Percentiles rank a stretch among this genome's conserved stretches.
Conservation (phyloP, 306 rosid species). For the Sphenostylis stenocarpa region DNA sequence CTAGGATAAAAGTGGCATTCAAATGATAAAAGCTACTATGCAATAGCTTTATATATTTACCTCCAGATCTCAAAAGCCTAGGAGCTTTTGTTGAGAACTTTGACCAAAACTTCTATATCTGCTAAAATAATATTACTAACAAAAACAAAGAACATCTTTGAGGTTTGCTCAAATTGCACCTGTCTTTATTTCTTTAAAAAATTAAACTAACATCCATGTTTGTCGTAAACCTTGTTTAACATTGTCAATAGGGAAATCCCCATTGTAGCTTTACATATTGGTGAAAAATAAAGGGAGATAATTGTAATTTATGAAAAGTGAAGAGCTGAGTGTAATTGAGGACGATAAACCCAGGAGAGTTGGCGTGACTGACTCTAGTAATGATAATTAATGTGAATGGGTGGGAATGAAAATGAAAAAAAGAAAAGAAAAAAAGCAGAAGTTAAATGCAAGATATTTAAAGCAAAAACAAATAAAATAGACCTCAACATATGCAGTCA, state of each 20-base stretch:
- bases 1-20: neutral
- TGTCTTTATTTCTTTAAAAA: neutral
- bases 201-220: neutral
- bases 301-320: slow-evolving; percentile 6
- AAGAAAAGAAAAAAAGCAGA: neutral
- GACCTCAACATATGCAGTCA: neutral
- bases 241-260: neutral
- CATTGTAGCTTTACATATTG: neutral
- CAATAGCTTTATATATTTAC: neutral
- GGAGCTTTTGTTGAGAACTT: neutral
- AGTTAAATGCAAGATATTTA: neutral
- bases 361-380: neutral
- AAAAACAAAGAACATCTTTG: neutral
- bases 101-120: neutral
- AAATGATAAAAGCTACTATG: neutral
- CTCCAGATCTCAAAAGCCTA: neutral
- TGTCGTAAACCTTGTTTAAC: neutral
- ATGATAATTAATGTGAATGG: neutral
- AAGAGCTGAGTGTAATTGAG: neutral
- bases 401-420: neutral
- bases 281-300: neutral
- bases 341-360: neutral
- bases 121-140: neutral
- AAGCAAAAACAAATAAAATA: neutral
- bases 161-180: neutral